Evolutionary conservation across 371 early-diverging fungal species (phyloP).

Genomic region (Mucor irregularis): DNA sequence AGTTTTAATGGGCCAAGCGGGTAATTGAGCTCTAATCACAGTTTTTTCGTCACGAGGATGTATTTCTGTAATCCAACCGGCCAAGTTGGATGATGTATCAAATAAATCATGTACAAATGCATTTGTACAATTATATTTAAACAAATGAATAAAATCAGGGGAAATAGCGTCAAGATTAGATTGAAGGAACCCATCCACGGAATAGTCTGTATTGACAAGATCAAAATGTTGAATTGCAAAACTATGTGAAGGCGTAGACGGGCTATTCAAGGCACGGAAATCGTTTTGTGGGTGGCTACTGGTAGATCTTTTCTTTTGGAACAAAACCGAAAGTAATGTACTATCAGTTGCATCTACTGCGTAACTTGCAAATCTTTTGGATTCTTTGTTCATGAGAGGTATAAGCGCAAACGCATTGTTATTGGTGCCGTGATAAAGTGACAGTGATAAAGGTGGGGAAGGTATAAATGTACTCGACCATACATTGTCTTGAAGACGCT

Average conservation of each 20-base stretch:
- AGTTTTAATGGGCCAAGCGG: constrained; percentile 26
- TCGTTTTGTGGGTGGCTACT: constrained; percentile 11
- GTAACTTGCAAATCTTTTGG: constrained; percentile 34
- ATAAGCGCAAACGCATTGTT: constrained; percentile 18
- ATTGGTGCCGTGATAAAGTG: constrained; percentile 17
- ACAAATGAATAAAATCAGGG: constrained; percentile 80
- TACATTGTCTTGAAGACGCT: constrained; percentile 8
- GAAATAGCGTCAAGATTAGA: constrained; percentile 68
- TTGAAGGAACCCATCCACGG: constrained; percentile 72
- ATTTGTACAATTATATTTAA: constrained; percentile 68
- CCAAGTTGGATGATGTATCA: constrained; percentile 30
- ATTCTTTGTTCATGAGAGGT: constrained; percentile 32
- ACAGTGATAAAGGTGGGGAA: not conserved
- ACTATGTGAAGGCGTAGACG: constrained; percentile 30
- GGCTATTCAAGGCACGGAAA: constrained; percentile 18
- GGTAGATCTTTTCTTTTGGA: constrained; percentile 25
- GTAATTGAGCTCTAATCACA: constrained; percentile 60
- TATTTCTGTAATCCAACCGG: constrained; percentile 39
- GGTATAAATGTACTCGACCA: constrained; percentile 3
- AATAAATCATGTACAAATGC: constrained; percentile 64
- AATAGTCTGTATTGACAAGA: constrained; percentile 64
- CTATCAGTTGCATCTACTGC: constrained; percentile 48
- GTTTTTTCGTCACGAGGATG: constrained; percentile 60
- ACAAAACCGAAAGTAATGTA: constrained; percentile 28
- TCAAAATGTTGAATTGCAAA: constrained; percentile 81